phyloP scores from a whole-genome alignment of 2,329 filamentous ascomycete genomes.

The Colletotrichum noveboracense region DNA sequence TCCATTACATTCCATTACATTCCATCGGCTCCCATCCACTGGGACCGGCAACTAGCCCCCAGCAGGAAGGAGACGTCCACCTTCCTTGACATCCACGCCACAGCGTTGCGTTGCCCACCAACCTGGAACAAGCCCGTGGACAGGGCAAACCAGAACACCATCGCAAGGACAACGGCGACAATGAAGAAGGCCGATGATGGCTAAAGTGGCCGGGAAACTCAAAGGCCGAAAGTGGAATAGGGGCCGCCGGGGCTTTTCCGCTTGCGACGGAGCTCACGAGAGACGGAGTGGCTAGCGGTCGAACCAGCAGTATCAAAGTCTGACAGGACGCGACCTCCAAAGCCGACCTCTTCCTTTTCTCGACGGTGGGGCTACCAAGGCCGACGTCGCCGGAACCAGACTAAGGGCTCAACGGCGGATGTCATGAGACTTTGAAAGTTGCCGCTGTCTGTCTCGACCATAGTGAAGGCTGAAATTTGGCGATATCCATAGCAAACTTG shows the following conservation, averaged over 20 bases:
- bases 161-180: background rate
- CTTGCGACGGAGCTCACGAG: background rate
- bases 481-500: background rate
- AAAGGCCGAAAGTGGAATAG: background rate
- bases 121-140: background rate
- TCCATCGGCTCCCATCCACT: background rate
- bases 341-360: background rate
- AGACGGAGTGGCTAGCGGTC: background rate
- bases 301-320: background rate
- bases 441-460: background rate
- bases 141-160: background rate
- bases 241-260: background rate
- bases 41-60: background rate
- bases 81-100: background rate
- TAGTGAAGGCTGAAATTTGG: background rate
- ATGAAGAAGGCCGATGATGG: background rate
- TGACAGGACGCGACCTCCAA: background rate
- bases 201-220: background rate
- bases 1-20: constrained; percentile 18
- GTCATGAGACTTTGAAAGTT: background rate
- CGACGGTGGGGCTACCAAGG: background rate
- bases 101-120: constrained; percentile 15
- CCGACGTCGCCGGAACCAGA: background rate
- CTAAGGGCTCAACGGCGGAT: background rate
- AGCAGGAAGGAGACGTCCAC: background rate